Conservation (phyloP, 2,329 filamentous ascomycete genomes). For the Beauveria bassiana region DNA sequence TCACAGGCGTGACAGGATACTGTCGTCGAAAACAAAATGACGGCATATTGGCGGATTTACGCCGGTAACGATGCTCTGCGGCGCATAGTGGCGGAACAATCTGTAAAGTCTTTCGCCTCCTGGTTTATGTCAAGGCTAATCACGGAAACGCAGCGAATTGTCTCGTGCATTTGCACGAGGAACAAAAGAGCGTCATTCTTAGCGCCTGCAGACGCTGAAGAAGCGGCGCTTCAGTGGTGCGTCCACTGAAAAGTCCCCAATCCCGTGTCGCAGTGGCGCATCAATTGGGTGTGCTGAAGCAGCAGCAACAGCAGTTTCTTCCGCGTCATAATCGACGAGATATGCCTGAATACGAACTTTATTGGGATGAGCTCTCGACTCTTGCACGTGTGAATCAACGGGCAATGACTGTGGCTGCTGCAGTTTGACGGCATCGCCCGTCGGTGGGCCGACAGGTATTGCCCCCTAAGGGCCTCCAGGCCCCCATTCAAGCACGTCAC, state of each 20-base stretch:
- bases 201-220: not conserved
- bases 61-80: too few species aligned
- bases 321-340: not conserved
- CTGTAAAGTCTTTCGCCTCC: too few species aligned
- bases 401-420: not conserved
- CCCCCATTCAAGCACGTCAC: not conserved
- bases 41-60: too few species aligned
- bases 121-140: too few species aligned
- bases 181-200: not conserved
- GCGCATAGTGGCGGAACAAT: too few species aligned
- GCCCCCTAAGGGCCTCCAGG: not conserved
- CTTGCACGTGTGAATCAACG: not conserved
- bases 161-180: too few species aligned
- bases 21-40: too few species aligned
- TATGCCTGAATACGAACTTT: not conserved
- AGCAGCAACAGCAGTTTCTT: not conserved
- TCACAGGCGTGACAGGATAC: too few species aligned
- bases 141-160: not conserved
- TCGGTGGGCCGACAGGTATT: not conserved
- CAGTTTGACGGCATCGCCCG: conserved; percentile 2
- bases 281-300: not conserved
- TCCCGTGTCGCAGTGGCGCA: not conserved
- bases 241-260: not conserved
- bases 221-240: not conserved
- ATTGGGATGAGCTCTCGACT: not conserved